Conservation (phyloP, 2,329 filamentous ascomycete species). For the Aspergillus piperis region DNA sequence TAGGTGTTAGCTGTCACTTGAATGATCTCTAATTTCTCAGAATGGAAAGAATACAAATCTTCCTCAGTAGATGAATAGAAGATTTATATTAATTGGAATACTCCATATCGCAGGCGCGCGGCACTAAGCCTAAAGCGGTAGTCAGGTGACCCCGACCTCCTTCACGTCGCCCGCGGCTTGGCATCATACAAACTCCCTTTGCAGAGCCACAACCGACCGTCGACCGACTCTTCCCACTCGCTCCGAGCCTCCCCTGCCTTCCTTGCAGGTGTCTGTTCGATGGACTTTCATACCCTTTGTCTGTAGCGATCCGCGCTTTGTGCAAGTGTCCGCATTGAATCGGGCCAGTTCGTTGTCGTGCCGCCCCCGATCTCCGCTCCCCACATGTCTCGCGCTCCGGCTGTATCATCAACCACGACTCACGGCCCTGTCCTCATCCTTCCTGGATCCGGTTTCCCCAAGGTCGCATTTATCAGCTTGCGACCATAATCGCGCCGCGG, state of each 20-base stretch:
- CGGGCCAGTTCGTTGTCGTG: constrained; percentile 31
- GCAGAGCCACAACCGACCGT: constrained; percentile 26
- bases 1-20: no score
- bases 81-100: no score
- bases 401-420: constrained; percentile 38
- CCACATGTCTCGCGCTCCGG: constrained; percentile 49
- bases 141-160: constrained; percentile 31
- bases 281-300: constrained; percentile 25
- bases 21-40: no score
- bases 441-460: constrained; percentile 27
- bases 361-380: constrained; percentile 39
- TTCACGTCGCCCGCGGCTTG: constrained; percentile 38
- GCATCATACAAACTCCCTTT: constrained; percentile 42
- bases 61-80: no score
- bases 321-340: constrained; percentile 25
- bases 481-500: constrained; percentile 23
- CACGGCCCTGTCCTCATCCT: constrained; percentile 32
- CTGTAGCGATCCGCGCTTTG: constrained; percentile 23
- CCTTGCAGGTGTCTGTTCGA: constrained; percentile 27
- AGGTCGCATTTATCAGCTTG: constrained; percentile 26
- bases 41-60: no score
- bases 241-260: constrained; percentile 23
- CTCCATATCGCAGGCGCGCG: neutral
- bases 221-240: constrained; percentile 17
- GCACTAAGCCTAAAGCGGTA: constrained; percentile 16